Evolutionary conservation across 2,329 filamentous ascomycete species (phyloP).

Genomic region (Trichoderma sp.): DNA sequence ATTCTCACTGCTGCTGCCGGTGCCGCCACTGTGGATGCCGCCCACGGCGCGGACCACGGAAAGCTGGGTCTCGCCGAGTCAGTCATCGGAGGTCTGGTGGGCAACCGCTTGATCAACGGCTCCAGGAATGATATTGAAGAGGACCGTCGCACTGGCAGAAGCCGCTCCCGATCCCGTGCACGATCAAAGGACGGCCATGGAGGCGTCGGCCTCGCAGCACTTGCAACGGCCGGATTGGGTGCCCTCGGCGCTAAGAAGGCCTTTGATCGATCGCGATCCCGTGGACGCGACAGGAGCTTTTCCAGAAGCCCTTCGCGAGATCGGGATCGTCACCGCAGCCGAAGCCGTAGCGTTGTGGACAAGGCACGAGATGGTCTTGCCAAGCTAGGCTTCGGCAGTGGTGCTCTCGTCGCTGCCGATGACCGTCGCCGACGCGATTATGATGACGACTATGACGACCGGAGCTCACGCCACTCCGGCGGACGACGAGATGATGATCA

Average conservation of each 20-base stretch:
- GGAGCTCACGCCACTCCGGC: slow-evolving; percentile 43
- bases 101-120: slow-evolving; percentile 84
- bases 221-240: slow-evolving; percentile 63
- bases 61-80: slow-evolving; percentile 85
- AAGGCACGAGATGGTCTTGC: slow-evolving; percentile 61
- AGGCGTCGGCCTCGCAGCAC: slow-evolving; percentile 58
- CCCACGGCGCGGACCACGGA: slow-evolving; percentile 71
- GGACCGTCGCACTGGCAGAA: slow-evolving; percentile 61
- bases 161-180: slow-evolving; percentile 67
- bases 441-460: slow-evolving; percentile 47
- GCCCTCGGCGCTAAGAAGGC: slow-evolving; percentile 64
- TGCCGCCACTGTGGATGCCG: slow-evolving; percentile 82
- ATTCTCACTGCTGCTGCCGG: slow-evolving; percentile 84
- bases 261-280: slow-evolving; percentile 53
- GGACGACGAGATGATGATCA: slow-evolving; percentile 41
- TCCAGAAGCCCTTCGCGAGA: slow-evolving; percentile 47
- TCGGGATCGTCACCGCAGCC: slow-evolving; percentile 52
- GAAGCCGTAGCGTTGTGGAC: slow-evolving; percentile 67
- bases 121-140: slow-evolving; percentile 66
- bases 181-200: slow-evolving; percentile 54
- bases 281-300: slow-evolving; percentile 47
- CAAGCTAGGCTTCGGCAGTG: slow-evolving; percentile 60
- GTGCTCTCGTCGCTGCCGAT: slow-evolving; percentile 40
- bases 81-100: slow-evolving; percentile 83
- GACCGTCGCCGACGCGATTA: slow-evolving; percentile 44